These are phyloP conservation scores for Ganoderma lingzhi DNA, from an alignment of 1,284 basidiomycete species.

Conservation along the genomic window DNA sequence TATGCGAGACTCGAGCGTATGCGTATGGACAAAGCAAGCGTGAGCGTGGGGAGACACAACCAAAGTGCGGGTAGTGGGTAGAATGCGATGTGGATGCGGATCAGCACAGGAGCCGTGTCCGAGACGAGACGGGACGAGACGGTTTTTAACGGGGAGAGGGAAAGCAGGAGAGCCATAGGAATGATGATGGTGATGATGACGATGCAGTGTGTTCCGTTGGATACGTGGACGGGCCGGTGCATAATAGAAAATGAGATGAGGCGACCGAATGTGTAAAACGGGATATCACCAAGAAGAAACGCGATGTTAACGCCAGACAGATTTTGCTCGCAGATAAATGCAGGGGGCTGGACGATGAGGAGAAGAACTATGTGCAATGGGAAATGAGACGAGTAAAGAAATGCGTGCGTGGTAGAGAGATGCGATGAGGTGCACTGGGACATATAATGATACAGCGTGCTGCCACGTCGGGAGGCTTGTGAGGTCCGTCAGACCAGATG, in stretches of 20 bases:
- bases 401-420: slow-evolving; percentile 25
- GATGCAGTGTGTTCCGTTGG: neutral
- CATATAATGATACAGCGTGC: slow-evolving; percentile 29
- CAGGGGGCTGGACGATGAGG: neutral
- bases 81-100: neutral
- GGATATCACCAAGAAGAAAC: slow-evolving; percentile 1
- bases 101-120: neutral
- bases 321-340: slow-evolving; percentile 7
- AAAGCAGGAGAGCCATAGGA: neutral
- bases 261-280: neutral
- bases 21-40: slow-evolving; percentile 20
- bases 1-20: too few relatives aligned
- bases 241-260: neutral
- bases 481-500: slow-evolving; percentile 28
- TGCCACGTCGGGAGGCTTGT: slow-evolving; percentile 15
- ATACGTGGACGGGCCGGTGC: neutral
- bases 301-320: slow-evolving; percentile 5
- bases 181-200: neutral
- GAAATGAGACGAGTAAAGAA: neutral
- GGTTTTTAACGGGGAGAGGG: neutral
- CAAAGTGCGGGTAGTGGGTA: slow-evolving; percentile 11
- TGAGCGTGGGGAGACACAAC: slow-evolving; percentile 24
- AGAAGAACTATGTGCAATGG: slow-evolving; percentile 3
- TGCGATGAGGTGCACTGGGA: slow-evolving; percentile 17
- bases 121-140: neutral